Percentiles rank a stretch among this genome's conserved stretches.
phyloP scores from a whole-genome alignment of 306 rosid species.

The Crotalaria pallida region DNA sequence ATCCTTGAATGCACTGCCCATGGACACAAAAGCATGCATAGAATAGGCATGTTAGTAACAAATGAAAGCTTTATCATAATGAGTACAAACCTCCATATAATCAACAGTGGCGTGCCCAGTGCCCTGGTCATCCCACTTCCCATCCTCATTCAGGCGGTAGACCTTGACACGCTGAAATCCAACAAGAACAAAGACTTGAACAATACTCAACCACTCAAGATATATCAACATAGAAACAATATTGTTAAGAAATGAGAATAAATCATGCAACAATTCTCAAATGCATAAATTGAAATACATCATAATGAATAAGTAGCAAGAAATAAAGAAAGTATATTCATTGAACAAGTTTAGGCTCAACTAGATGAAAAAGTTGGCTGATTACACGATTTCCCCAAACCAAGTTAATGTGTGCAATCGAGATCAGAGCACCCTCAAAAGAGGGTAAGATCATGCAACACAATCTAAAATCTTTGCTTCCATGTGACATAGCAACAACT shows the following conservation, averaged over 20 bases:
- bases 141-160: conserved; percentile 78
- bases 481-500: neutral
- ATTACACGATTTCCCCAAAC: neutral
- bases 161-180: conserved; percentile 88
- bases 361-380: neutral
- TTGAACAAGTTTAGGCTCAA: conserved; percentile 1
- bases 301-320: neutral
- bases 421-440: neutral
- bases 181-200: conserved; percentile 3
- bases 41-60: neutral
- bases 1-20: neutral
- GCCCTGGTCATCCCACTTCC: conserved; percentile 98
- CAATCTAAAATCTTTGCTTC: neutral
- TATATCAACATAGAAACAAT: neutral
- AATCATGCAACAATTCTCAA: neutral
- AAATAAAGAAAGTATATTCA: neutral
- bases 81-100: conserved; percentile 71
- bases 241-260: neutral
- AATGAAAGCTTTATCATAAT: conserved; percentile 18
- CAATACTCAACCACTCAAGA: neutral
- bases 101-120: conserved; percentile 90
- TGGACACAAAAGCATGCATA: neutral
- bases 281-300: neutral
- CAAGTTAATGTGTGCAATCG: neutral
- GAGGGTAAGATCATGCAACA: neutral